Evolutionary conservation across 352 stramenopile species (phyloP), one percentile per base, ranked within the genome.

Genomic region (Salisapilia sapeloensis): DNA sequence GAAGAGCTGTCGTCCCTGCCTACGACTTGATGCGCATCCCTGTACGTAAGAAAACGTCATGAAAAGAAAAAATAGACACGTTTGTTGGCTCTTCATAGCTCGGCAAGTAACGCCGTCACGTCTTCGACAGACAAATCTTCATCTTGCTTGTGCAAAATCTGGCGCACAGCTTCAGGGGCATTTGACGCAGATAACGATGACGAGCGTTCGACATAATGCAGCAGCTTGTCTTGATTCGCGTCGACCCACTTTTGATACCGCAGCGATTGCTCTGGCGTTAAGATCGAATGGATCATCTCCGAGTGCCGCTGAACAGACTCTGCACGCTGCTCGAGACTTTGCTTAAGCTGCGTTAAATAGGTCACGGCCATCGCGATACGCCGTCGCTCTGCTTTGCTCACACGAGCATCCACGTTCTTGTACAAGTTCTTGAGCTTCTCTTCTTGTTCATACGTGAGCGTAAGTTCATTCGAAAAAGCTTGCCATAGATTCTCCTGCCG

Each of bases 341-440:
- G 67, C 46, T 87, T 84, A 4, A 91, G 57, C 44, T 86, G 84
- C 58, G 66, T 79, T 65, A 91, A 64, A 74, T 91, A 91, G 29
- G 69, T 84, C 66, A 85, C 67, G 44, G 71, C 75, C 33, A 91
- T 59, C 19, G 75, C 71, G 24, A 91, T 67, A 21, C 75, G 60
- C 43, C 75, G 65, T 22, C 72, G 60, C 40, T 91, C 75, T 8
- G 57, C 69, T 42, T 91, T 91, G 51, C 58, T 76, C 8, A 38
- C 25, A 21, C 23, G 4, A 22, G 6, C 2, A 16, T 9, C 22
- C 7, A 52, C 63, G 31, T 54, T 83, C 74, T 85, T 90, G 55
- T 91, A 91, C 5, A 87, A 38, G 4, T 64, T 64, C 47, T 85
- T 86, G 36, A 92, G 63, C 39, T 92, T 92, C 43, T 92, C 76